Conservation (phyloP, 2,329 filamentous ascomycete species). For the Fusarium sacchari region DNA sequence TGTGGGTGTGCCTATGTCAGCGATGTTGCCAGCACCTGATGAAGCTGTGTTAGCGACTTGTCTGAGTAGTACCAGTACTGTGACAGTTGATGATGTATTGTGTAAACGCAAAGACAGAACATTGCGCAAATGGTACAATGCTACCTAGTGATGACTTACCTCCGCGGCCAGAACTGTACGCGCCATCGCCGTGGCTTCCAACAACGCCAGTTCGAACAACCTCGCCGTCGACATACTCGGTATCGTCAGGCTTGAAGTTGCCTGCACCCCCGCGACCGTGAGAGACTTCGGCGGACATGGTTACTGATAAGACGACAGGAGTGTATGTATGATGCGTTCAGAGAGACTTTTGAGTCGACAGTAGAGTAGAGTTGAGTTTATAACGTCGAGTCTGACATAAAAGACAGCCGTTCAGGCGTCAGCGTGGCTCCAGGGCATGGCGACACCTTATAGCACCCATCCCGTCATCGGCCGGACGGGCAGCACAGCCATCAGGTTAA, state of each 20-base stretch:
- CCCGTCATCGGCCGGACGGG: slow-evolving; percentile 12
- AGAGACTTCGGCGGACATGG: slow-evolving; percentile 60
- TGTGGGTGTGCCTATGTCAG: slow-evolving; percentile 56
- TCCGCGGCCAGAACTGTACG: slow-evolving; percentile 68
- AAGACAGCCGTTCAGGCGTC: slow-evolving; percentile 23
- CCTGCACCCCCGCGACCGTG: slow-evolving; percentile 71
- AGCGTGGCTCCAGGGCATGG: slow-evolving; percentile 31
- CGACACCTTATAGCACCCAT: slow-evolving; percentile 40
- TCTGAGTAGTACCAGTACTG: background rate
- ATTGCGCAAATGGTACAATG: background rate
- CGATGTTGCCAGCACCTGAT: slow-evolving; percentile 68
- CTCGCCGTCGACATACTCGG: slow-evolving; percentile 69
- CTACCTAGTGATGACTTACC: slow-evolving; percentile 52
- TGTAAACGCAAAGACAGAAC: background rate
- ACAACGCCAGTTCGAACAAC: slow-evolving; percentile 65
- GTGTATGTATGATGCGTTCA: slow-evolving; percentile 1
- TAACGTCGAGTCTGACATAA: slow-evolving; percentile 1
- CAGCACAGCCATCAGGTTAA: slow-evolving; percentile 33
- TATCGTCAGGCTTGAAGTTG: slow-evolving; percentile 68
- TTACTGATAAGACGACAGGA: slow-evolving; percentile 17
- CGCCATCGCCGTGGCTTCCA: slow-evolving; percentile 67
- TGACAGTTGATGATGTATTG: background rate
- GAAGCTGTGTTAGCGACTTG: slow-evolving; percentile 9
- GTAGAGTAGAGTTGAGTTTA: background rate
- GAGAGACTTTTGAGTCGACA: background rate